Percentiles rank a stretch among this genome's conserved stretches.
These are phyloP conservation scores for Arthrobotrys musiformis DNA, from an alignment of 2,329 filamentous ascomycete genomes.

Conservation along the genomic window DNA sequence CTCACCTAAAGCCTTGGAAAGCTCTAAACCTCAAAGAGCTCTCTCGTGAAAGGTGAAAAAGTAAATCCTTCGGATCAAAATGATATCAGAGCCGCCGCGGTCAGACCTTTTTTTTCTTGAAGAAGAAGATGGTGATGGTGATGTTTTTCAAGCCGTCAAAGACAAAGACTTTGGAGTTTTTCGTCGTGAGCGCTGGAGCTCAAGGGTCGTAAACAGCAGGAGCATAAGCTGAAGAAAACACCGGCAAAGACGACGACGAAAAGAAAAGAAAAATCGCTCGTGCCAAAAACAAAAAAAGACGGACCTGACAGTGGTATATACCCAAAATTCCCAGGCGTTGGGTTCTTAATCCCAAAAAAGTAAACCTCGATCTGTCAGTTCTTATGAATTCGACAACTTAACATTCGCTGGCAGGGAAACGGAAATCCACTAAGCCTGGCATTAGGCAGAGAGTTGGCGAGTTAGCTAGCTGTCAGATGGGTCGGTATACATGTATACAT, in stretches of 20 bases:
- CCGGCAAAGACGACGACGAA: neutral
- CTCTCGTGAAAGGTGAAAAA: neutral
- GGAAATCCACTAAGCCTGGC: conserved; percentile 4
- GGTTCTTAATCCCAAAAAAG: conserved; percentile 26
- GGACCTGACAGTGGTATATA: conserved; percentile 29
- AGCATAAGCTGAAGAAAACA: conserved; percentile 21
- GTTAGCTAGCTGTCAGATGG: conserved; percentile 28
- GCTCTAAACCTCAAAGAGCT: conserved; percentile 30
- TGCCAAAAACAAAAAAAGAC: too few species aligned
- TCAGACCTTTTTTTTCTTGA: neutral
- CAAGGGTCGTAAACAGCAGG: conserved; percentile 32
- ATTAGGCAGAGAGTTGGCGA: conserved; percentile 15
- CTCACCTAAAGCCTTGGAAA: conserved; percentile 42
- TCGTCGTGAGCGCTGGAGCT: conserved; percentile 15
- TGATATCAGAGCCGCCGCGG: conserved; percentile 53
- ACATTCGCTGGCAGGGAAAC: conserved; percentile 29
- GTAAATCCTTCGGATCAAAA: conserved; percentile 16
- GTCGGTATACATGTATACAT: too few species aligned
- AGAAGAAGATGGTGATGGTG: neutral
- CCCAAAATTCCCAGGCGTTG: conserved; percentile 8
- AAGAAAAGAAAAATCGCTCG: conserved; percentile 42
- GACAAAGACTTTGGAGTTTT: neutral
- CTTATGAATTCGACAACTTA: conserved; percentile 17
- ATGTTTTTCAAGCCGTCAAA: neutral
- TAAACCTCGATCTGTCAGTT: conserved; percentile 11